phyloP scores from a whole-genome alignment of 805 yeast genomes.

The Metschnikowia kunwiensis region DNA sequence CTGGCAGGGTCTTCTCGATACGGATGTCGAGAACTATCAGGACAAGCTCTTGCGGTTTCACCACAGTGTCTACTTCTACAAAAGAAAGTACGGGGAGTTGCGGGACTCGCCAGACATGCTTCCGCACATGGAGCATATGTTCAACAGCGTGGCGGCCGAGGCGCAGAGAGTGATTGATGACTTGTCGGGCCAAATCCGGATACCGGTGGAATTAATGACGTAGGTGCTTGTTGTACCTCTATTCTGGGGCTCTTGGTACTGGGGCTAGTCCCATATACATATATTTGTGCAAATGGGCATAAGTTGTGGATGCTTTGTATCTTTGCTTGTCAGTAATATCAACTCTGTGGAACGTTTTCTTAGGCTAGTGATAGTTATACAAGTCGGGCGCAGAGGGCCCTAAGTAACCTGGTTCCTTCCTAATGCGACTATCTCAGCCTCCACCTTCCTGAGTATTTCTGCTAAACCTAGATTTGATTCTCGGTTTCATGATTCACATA shows the following conservation, averaged over 20 bases:
- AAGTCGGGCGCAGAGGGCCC: too few relatives aligned
- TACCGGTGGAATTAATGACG: not conserved
- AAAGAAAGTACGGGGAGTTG: not conserved
- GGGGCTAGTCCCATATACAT: too few relatives aligned
- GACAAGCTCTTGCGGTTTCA: constrained; percentile 1
- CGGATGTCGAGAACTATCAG: not conserved
- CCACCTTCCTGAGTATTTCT: too few relatives aligned
- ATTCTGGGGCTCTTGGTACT: not conserved
- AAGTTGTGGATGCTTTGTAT: too few relatives aligned
- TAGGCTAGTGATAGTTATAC: too few relatives aligned
- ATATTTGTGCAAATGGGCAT: too few relatives aligned
- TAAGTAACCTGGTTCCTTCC: too few relatives aligned
- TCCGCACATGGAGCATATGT: not conserved
- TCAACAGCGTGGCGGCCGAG: not conserved
- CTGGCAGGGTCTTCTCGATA: constrained; percentile 1
- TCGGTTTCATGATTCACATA: too few relatives aligned
- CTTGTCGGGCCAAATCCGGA: not conserved
- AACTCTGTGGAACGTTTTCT: too few relatives aligned
- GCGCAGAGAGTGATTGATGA: not conserved
- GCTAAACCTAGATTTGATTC: too few relatives aligned
- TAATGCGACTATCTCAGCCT: too few relatives aligned
- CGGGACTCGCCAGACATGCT: not conserved
- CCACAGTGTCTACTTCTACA: constrained; percentile 2
- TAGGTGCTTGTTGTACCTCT: not conserved
- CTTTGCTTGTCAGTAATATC: too few relatives aligned